Percentiles rank a stretch among this genome's conserved stretches.
Conservation (phyloP, 116 monocot genomes). For the Phalaenopsis hybrid region DNA sequence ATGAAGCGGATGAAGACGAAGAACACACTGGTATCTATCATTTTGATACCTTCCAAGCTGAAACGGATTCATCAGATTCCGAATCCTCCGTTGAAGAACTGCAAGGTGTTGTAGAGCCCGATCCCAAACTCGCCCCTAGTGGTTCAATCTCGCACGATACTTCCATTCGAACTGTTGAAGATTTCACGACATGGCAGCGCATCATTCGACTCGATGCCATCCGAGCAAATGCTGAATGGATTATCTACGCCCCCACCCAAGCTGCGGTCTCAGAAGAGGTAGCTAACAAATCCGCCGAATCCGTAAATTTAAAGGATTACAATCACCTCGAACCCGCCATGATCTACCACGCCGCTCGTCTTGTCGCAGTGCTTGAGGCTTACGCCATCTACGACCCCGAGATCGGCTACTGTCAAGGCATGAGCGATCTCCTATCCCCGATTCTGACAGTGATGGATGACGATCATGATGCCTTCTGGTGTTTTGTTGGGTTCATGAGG, state of each 20-base stretch:
- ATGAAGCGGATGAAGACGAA: conserved; percentile 20
- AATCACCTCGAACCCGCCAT: conserved; percentile 49
- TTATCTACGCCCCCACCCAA: conserved; percentile 34
- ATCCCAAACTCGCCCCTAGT: conserved; percentile 9
- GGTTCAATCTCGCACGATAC: conserved; percentile 12
- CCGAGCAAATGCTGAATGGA: conserved; percentile 58
- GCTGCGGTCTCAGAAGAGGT: conserved; percentile 38
- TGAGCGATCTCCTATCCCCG: conserved; percentile 64
- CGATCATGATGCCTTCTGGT: conserved; percentile 59
- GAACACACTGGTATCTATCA: conserved; percentile 15
- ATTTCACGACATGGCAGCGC: conserved; percentile 51
- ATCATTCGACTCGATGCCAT: conserved; percentile 60
- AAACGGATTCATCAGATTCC: conserved; percentile 20
- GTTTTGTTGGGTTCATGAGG: conserved; percentile 58
- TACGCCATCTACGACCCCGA: conserved; percentile 55
- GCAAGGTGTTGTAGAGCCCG: conserved; percentile 8
- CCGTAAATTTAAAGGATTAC: conserved; percentile 45
- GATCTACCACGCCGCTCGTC: conserved; percentile 42
- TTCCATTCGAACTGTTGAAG: conserved; percentile 19
- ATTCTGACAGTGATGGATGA: conserved; percentile 48
- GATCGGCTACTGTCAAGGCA: conserved; percentile 66
- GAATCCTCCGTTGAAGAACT: conserved; percentile 27
- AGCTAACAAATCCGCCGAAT: conserved; percentile 25
- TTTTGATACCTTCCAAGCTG: conserved; percentile 9
- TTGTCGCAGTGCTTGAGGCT: conserved; percentile 50